Evolutionary conservation across 345 rosid species (phyloP).

Genomic region (Lepidium africanum): DNA sequence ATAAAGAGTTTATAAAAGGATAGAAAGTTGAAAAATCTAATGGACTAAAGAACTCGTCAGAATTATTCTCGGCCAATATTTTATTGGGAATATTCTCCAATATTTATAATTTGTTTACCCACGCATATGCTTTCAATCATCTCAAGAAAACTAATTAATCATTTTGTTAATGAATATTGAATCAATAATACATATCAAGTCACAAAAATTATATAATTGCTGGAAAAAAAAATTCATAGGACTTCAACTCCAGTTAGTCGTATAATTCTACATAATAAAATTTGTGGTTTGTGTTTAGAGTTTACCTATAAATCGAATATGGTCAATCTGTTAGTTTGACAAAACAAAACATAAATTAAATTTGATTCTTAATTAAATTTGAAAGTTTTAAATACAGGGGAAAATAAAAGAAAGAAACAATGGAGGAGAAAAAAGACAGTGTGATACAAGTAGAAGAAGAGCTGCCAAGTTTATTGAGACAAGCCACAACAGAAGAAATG

Average conservation of each 20-base stretch:
- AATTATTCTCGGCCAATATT: not conserved
- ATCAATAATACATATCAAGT: not conserved
- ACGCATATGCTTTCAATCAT: slow-evolving; percentile 2
- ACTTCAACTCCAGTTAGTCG: too few relatives aligned
- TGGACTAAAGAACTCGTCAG: not conserved
- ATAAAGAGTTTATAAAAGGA: not conserved
- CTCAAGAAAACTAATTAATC: not conserved
- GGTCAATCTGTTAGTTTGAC: too few relatives aligned
- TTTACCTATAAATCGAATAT: too few relatives aligned
- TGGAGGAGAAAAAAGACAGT: slow-evolving; percentile 27
- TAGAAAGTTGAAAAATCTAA: not conserved
- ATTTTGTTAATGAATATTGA: not conserved
- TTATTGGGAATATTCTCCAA: not conserved
- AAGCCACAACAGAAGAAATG: slow-evolving; percentile 41
- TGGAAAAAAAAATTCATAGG: not conserved
- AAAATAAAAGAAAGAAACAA: not conserved
- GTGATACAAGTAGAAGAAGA: slow-evolving; percentile 19
- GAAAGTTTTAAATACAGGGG: not conserved
- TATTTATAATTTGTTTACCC: not conserved
- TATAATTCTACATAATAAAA: too few relatives aligned
- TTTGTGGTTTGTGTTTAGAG: too few relatives aligned
- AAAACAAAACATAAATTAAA: not conserved
- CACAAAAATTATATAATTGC: not conserved
- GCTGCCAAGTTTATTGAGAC: slow-evolving; percentile 41
- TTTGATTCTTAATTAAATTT: not conserved